Base-by-base conservation (phyloP, 2,329 filamentous ascomycete species). In the Aphanoascus verrucosus region DNA sequence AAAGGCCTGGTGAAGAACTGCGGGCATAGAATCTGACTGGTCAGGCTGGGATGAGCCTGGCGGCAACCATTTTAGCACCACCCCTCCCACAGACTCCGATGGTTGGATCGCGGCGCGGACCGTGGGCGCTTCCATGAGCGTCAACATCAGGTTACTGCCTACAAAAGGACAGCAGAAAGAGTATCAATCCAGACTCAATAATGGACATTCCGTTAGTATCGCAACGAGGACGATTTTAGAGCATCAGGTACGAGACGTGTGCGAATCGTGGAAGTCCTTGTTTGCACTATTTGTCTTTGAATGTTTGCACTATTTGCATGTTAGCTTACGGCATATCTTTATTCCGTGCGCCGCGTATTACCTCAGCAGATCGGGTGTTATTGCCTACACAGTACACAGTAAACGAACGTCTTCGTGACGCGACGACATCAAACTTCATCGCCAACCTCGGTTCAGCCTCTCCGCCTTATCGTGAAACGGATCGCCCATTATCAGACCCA, bases 51-150 rank as follows among this genome's bases (percentile, higher is more conserved):
- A 37, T 44, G 7, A 44, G 15, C 40, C 49, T 34, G 31, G 49
- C 49, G 49, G 49, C 49, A 43, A 43, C 49, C 49, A 51, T 44
- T 23, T 28, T 44, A 35, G 49, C 49, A 43, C 40, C 19, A n/a
- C 48, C 48, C 34, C 23, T n/a, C 7, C 7, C 1, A 2, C 15
- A 5, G 20, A 17, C 40, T 19, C 11, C 9, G 15, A 15, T 7
- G 40, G 40, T n/a, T n/a, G n/a, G n/a, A n/a, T n/a, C n/a, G n/a
- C n/a, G n/a, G n/a, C 17, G 14, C 14, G 14, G 38, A 41, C 15
- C 19, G 7, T 15, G 11, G 19, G 19, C 38, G 8, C n/a, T 17
- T 15, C 38, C 15, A 41, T 6, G 6, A 6, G n/a, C n/a, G 19
- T 15, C n/a, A 19, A 19, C 19, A 41, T 12, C 38, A 19, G 38